Percentiles rank a stretch among this genome's conserved stretches.
Conservation (phyloP, 1,284 basidiomycete genomes). For the Thecaphora thlaspeos region DNA sequence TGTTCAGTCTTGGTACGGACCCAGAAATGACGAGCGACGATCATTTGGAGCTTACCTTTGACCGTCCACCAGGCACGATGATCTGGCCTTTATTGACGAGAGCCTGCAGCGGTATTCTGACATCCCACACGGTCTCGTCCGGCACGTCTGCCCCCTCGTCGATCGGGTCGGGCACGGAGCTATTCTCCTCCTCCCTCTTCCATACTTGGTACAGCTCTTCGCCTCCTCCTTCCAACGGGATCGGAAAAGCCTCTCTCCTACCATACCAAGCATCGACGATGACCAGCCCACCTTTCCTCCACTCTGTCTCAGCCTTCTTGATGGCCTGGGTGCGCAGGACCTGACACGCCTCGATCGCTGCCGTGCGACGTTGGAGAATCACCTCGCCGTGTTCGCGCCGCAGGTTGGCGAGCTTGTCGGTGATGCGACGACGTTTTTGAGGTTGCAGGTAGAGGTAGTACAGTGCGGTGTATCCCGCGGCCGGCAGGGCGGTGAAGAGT, state of each 20-base stretch:
- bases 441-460: constrained; percentile 67
- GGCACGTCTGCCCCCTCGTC: constrained; percentile 1
- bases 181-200: not conserved
- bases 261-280: constrained; percentile 70
- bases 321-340: constrained; percentile 60
- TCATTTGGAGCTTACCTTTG: constrained; percentile 62
- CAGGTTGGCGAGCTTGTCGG: constrained; percentile 62
- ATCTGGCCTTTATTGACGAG: constrained; percentile 76
- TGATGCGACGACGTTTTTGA: constrained; percentile 59
- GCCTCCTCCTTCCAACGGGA: constrained; percentile 1
- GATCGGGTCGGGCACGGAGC: not conserved
- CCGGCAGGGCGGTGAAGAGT: constrained; percentile 64
- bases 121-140: constrained; percentile 64
- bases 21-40: too few relatives aligned
- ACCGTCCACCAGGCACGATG: constrained; percentile 72
- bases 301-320: constrained; percentile 59
- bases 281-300: constrained; percentile 64
- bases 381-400: constrained; percentile 66
- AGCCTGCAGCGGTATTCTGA: constrained; percentile 77
- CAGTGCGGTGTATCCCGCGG: constrained; percentile 62
- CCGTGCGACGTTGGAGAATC: constrained; percentile 64
- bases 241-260: constrained; percentile 19
- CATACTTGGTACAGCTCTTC: constrained; percentile 1
- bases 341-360: constrained; percentile 64
- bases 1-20: too few relatives aligned